Base-by-base conservation (phyloP, 441 rosid genomes). In the Macaranga tanarius region DNA sequence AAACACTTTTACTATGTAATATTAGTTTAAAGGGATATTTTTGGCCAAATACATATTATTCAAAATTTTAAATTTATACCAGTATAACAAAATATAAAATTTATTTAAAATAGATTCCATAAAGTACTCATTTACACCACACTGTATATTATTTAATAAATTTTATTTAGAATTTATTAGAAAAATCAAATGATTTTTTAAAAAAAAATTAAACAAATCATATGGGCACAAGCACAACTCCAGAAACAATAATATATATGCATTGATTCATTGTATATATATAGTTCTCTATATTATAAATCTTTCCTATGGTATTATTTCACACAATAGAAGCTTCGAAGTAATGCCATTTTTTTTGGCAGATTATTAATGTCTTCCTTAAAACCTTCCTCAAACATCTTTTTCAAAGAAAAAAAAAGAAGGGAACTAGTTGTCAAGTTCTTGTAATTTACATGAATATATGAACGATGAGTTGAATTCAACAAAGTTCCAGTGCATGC, bases 311-410 rank as follows among this genome's bases (percentile, higher is more conserved):
- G 23, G 19, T 52, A 52, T 13, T 52, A 19, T 52, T 13, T 13
- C 19, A 48, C 16, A 52, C 57, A 17, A n/a, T 20, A 20, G 57
- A 52, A 19, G 19, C 57, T 52, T 52, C 57, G 23, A 52, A 52
- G 57, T n/a, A 52, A n/a, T n/a, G 23, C 57, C 6, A 17, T 16
- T 48, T 5, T 10, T 57, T 69, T 70, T 70, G 65, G 73, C 42
- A 70, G 65, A 58, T 23, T 70, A 44, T 70, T 2, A 45, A 28
- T 70, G 73, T 42, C 56, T 69, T 69, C 50, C 50, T 55, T 20
- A 19, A 31, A 68, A 40, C 3, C 31, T 19, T 16, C 40, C 28
- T 38, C 0, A 38, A n/a, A 16, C 50, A 40, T 62, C 66, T 2
- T 38, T 38, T 62, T 40, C 25, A 40, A 62, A 38, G 13, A 0